Conservation (phyloP, 495 filamentous ascomycete genomes). For the Haplographium delicatum region DNA sequence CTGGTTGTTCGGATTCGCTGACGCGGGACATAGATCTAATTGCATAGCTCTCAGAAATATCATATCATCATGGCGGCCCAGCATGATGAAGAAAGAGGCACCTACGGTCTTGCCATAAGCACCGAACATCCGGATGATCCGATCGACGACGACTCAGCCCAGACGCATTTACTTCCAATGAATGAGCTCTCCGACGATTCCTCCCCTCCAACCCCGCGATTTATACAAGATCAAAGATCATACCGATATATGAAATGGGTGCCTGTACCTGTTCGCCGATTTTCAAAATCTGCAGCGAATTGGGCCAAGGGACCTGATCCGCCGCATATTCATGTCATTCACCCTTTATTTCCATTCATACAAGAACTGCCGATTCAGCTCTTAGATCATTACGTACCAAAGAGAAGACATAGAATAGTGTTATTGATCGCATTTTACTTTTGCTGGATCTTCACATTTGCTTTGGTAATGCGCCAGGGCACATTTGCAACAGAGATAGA, state of each 20-base stretch:
- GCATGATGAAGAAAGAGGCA: constrained; percentile 14
- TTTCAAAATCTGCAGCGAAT: constrained; percentile 36
- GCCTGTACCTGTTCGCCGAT: constrained; percentile 40
- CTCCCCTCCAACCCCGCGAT: constrained; percentile 32
- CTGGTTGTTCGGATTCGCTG: too few relatives aligned
- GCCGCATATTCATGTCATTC: constrained; percentile 58
- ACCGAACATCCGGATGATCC: constrained; percentile 25
- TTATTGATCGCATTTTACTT: constrained; percentile 58
- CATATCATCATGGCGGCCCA: constrained; percentile 5
- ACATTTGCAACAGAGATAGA: constrained; percentile 59
- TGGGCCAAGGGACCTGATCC: constrained; percentile 72
- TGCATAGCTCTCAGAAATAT: not conserved
- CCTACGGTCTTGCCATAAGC: too few relatives aligned
- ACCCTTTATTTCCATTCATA: constrained; percentile 60
- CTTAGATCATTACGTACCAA: constrained; percentile 59
- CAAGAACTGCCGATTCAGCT: constrained; percentile 64
- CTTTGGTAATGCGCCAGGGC: constrained; percentile 59
- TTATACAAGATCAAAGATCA: constrained; percentile 33
- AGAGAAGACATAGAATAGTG: constrained; percentile 50
- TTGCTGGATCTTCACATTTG: constrained; percentile 69
- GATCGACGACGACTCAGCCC: constrained; percentile 13
- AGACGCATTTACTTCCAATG: constrained; percentile 18
- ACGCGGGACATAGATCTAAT: not conserved
- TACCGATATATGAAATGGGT: constrained; percentile 39
- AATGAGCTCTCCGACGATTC: constrained; percentile 23